A percentile compares a stretch with the other conserved stretches of the same genome.
Evolutionary conservation across 805 yeast genomes (phyloP).

Genomic region (Brettanomyces nanus): DNA sequence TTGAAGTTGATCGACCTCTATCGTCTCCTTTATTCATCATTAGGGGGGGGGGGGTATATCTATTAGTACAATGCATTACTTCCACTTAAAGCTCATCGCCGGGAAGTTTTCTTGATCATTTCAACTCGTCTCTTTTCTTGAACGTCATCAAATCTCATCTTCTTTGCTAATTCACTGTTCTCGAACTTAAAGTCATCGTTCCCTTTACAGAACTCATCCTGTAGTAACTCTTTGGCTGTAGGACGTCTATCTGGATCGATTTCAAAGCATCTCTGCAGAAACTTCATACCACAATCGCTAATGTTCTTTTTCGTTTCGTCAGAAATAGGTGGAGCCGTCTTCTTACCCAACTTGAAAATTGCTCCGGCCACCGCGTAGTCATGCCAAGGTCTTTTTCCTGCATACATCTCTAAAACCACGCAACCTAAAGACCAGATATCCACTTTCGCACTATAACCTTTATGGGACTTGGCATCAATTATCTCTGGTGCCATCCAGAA

Average conservation of each 20-base stretch:
- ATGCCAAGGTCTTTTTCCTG: slow-evolving; percentile 97
- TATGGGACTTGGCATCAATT: slow-evolving; percentile 73
- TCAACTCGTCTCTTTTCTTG: slow-evolving; percentile 15
- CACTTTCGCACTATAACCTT: slow-evolving; percentile 94
- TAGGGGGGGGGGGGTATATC: too few species aligned
- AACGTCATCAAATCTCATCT: slow-evolving; percentile 20
- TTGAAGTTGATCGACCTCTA: too few species aligned
- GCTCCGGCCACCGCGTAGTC: slow-evolving; percentile 93
- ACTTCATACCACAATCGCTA: slow-evolving; percentile 56
- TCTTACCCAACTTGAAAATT: slow-evolving; percentile 75
- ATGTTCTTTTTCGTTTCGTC: slow-evolving; percentile 69
- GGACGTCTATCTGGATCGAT: slow-evolving; percentile 81
- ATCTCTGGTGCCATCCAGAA: slow-evolving; percentile 99
- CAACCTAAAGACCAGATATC: slow-evolving; percentile 99
- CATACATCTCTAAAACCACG: slow-evolving; percentile 95
- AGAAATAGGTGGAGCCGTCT: slow-evolving; percentile 89
- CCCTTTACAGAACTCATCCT: slow-evolving; percentile 34
- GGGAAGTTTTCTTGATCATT: slow-evolving; percentile 4
- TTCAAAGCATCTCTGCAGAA: slow-evolving; percentile 68
- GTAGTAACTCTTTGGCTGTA: slow-evolving; percentile 61
- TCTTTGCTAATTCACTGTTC: slow-evolving; percentile 24
- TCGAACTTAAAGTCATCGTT: slow-evolving; percentile 21
- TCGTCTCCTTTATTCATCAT: too few species aligned
- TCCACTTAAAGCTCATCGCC: not conserved
- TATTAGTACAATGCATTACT: too few species aligned